Evolutionary conservation across 2,329 filamentous ascomycete genomes (phyloP), one percentile per base, ranked within the genome.

Genomic region (Fusarium odoratissimum): DNA sequence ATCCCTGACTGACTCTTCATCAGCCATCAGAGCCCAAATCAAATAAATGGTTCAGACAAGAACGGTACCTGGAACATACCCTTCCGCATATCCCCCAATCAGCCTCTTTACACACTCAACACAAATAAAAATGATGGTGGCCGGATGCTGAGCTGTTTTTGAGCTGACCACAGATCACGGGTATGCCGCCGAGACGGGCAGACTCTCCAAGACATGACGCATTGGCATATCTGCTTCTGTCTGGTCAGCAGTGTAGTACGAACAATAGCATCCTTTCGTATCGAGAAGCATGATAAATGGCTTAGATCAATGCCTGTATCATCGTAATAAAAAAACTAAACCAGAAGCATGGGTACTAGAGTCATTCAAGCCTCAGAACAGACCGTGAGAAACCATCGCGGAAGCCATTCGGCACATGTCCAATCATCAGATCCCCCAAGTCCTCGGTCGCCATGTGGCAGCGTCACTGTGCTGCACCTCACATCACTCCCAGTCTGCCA

Each of bases 111-210:
- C 35, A 54, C 14, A 54, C 14, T 52, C 33, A 37, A 72, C 48
- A 44, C 58, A 62, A 64, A 19, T n/a, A 49, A 63, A 61, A 63
- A 67, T 51, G 35, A 42, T 59, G 60, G 46, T 69, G 72, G 71
- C 67, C 71, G 66, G 73, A 77, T 76, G 58, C 65, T 77, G 71
- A 72, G 69, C 30, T 63, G 60, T 64, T 76, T 75, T 73, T 73
- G 62, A 76, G 69, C 75, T 77, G 75, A 77, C 72, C 55, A 71
- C 66, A 67, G 56, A 66, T 69, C 59, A 77, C 66, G 71, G 69
- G 57, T 65, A 51, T 67, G 67, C 69, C 69, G 69, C 60, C 57
- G 60, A 76, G 73, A 65, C 25, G 49, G 59, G 49, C 31, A 64
- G 58, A 66, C 52, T 71, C 41, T 71, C 49, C 16, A 56, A 75